Evolutionary conservation across 352 stramenopile species (phyloP).

Genomic region (Phytopythium helicoides): DNA sequence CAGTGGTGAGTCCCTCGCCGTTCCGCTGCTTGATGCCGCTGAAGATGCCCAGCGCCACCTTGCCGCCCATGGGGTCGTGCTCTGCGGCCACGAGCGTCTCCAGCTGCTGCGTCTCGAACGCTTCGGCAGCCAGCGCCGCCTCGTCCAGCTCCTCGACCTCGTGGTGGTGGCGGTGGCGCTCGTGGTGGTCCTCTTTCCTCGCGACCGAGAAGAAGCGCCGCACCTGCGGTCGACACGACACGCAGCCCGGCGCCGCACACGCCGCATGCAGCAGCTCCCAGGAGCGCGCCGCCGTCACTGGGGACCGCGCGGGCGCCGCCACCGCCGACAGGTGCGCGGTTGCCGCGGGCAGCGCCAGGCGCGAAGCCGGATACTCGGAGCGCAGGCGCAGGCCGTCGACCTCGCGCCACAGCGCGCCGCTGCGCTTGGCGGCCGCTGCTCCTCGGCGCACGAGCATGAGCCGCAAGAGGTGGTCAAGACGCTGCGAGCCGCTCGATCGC

Average conservation of each 20-base stretch:
- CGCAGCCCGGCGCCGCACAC: neutral
- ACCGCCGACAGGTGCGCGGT: neutral
- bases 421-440: constrained; percentile 6
- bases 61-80: constrained; percentile 33
- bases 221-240: constrained; percentile 1
- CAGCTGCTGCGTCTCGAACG: constrained; percentile 16
- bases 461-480: too few species aligned
- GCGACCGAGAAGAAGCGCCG: constrained; percentile 17
- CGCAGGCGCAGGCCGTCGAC: constrained; percentile 9
- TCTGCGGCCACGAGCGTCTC: constrained; percentile 26
- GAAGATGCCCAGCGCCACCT: constrained; percentile 50
- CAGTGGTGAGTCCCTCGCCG: constrained; percentile 33
- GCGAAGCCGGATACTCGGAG: neutral
- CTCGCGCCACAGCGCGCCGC: constrained; percentile 13
- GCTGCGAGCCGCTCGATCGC: neutral
- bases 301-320: neutral
- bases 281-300: neutral
- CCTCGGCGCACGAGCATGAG: constrained; percentile 22
- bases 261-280: neutral
- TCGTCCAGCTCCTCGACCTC: constrained; percentile 14
- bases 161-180: constrained; percentile 2
- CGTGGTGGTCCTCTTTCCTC: constrained; percentile 8
- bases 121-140: constrained; percentile 16
- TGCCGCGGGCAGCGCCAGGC: neutral
- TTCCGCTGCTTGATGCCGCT: constrained; percentile 32